These are phyloP conservation scores for Rhodotorula babjevae DNA, from an alignment of 768 basidiomycete genomes.

Conservation along the genomic window DNA sequence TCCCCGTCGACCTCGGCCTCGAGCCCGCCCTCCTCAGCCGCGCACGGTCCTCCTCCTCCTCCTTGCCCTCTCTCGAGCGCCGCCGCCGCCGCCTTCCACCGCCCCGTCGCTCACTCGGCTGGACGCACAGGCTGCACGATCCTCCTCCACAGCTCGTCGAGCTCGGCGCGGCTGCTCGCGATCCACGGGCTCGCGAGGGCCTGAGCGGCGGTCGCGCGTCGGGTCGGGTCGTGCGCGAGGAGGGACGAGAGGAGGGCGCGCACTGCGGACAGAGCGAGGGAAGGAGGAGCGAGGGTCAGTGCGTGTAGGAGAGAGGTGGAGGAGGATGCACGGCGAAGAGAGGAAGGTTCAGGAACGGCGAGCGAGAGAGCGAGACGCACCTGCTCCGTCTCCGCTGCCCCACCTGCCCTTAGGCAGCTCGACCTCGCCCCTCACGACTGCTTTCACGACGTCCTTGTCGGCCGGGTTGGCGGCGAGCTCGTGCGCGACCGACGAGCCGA, in stretches of 20 bases:
- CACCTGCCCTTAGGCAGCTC: neutral
- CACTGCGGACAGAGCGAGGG: neutral
- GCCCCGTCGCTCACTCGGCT: neutral
- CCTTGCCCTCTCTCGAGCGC: no score
- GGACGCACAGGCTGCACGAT: neutral
- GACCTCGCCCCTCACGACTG: neutral
- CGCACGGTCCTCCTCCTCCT: no score
- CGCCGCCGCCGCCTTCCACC: no score
- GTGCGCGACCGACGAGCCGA: neutral
- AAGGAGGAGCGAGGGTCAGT: neutral
- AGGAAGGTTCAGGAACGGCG: neutral
- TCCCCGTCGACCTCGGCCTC: no score
- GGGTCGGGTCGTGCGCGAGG: neutral
- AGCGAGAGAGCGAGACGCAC: neutral
- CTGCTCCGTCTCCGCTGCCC: neutral
- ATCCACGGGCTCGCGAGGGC: slow-evolving; percentile 1
- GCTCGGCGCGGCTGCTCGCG: neutral
- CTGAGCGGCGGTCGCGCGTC: neutral
- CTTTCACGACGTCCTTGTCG: neutral
- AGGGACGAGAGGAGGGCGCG: slow-evolving; percentile 3
- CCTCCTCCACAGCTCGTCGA: neutral
- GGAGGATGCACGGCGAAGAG: neutral
- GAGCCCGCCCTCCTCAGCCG: no score
- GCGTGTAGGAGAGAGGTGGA: no score
- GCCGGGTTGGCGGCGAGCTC: neutral